Base-by-base conservation (phyloP, 148 eudicot species). In the Rhododendron molle region DNA sequence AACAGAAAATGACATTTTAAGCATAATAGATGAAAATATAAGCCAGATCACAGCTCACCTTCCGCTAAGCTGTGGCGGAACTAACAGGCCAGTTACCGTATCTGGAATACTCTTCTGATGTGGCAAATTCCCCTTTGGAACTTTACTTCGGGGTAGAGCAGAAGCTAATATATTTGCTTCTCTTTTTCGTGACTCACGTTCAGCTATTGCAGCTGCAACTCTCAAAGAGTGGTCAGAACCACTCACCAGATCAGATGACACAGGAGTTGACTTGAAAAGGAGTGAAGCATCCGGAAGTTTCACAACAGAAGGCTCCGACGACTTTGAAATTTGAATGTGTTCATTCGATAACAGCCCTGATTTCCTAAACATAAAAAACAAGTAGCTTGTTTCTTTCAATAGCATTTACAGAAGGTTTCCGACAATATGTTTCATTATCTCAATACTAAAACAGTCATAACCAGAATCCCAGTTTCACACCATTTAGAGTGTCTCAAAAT, bases 41-140 rank as follows among this genome's bases (percentile, higher is more conserved):
- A 40, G n/a, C 49, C 43, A 85, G 56, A 4, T 49, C 65, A 43
- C 79, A 86, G 71, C 93, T 84, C 71, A 93, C 98, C 98, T 93
- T 89, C 98, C 98, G 21, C 89, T 87, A 82, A 97, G 95, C 84
- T 97, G 99, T 44, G 99, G 99, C 46, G 99, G 99, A 83, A 89
- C 90, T 83, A 97, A 89, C 79, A 83, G 89, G 69, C 96, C 93
- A 21, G 88, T 90, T 40, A 76, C 88, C 23, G 95, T 94, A 43
- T 97, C 95, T 62, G 95, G 99, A 90, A 92, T 89, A 88, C 86
- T 90, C 89, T 90, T 97, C 1, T 91, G 86, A 84, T 93, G 93
- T 79, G 90, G 96, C 87, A 93, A 87, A 73, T 40, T 89, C 52
- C 96, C 95, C 85, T 87, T 94, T 52, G 98, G 98, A 87, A 94